These are phyloP conservation scores for Coemansia sp. DNA, from an alignment of 192 early-diverging fungal species.

Conservation along the genomic window DNA sequence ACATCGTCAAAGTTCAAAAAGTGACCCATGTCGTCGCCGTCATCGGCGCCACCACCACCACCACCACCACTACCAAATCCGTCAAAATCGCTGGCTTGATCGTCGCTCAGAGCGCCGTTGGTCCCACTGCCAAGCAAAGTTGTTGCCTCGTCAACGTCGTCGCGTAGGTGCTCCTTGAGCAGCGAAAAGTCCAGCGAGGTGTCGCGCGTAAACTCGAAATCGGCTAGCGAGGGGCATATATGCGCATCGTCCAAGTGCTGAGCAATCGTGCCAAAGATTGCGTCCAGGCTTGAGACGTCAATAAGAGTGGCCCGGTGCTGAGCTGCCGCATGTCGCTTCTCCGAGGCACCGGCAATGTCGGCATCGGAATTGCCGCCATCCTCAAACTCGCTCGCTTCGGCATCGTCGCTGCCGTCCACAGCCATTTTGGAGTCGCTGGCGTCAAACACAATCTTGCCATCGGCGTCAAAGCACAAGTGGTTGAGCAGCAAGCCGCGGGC, in stretches of 20 bases:
- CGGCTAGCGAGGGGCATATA: conserved; percentile 68
- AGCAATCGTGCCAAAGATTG: conserved; percentile 30
- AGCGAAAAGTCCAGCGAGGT: conserved; percentile 61
- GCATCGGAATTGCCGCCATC: conserved; percentile 15
- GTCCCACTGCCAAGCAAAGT: conserved; percentile 14
- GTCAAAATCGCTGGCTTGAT: conserved; percentile 11
- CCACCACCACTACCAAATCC: conserved; percentile 11
- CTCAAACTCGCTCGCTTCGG: conserved; percentile 11
- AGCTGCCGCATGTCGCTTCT: neutral
- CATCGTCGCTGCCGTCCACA: conserved; percentile 48
- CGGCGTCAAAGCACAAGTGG: conserved; percentile 73
- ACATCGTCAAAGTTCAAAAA: conserved; percentile 48
- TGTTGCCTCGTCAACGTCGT: conserved; percentile 35
- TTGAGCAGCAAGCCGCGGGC: conserved; percentile 89
- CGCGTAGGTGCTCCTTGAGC: conserved; percentile 54
- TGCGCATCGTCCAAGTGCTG: conserved; percentile 46
- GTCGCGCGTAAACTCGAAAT: conserved; percentile 66
- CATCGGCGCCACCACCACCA: conserved; percentile 25
- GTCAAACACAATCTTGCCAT: conserved; percentile 95
- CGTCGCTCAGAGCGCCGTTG: conserved; percentile 12
- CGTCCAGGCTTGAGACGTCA: conserved; percentile 37
- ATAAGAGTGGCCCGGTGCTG: conserved; percentile 31
- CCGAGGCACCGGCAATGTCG: neutral
- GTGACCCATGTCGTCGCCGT: conserved; percentile 44
- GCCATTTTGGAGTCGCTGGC: conserved; percentile 72